phyloP scores from a whole-genome alignment of 2,329 filamentous ascomycete genomes.

The Didymosphaeria variabile region DNA sequence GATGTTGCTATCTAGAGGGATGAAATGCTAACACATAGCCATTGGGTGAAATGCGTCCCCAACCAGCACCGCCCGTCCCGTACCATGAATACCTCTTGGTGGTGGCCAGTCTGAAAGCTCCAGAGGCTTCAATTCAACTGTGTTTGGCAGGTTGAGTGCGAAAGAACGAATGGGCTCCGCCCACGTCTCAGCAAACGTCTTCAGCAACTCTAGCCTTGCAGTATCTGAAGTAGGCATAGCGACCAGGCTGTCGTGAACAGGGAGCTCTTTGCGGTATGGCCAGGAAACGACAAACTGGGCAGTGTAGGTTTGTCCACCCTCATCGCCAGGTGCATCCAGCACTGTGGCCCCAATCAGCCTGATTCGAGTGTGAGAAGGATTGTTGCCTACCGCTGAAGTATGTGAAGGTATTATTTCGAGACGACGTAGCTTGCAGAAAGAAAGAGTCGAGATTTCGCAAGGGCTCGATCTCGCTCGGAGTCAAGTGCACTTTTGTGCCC shows the following conservation, averaged over 20 bases:
- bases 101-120: slow-evolving; percentile 1
- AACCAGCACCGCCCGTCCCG: slow-evolving; percentile 7
- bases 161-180: background rate
- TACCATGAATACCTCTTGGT: background rate
- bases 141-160: background rate
- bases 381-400: slow-evolving; percentile 17
- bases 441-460: slow-evolving; percentile 25
- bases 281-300: background rate
- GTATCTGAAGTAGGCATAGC: background rate
- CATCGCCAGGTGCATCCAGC: background rate
- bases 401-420: slow-evolving; percentile 16
- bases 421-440: slow-evolving; percentile 24
- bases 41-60: slow-evolving; percentile 22
- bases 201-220: background rate
- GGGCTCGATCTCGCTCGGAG: slow-evolving; percentile 16
- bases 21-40: slow-evolving; percentile 16
- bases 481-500: slow-evolving; percentile 22
- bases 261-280: background rate
- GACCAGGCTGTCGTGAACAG: background rate
- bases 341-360: background rate
- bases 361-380: background rate
- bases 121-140: background rate
- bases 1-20: background rate
- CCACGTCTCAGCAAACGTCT: background rate
- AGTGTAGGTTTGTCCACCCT: background rate